These are phyloP conservation scores for Platanus orientalis DNA, from an alignment of 164 flowering plant genomes.

Conservation along the genomic window DNA sequence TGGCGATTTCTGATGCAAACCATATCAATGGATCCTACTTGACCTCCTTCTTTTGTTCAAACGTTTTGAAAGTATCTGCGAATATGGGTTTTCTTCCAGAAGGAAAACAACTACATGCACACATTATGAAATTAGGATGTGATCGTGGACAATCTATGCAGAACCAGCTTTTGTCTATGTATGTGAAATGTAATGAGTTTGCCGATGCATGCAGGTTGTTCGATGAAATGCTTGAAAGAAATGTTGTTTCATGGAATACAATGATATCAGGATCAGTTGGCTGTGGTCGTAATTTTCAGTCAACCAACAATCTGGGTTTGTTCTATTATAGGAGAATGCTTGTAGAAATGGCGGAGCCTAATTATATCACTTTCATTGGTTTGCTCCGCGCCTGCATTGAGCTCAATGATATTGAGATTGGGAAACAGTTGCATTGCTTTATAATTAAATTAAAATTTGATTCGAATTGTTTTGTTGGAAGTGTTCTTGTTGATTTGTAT, in stretches of 20 bases:
- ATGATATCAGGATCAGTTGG: slow-evolving; percentile 37
- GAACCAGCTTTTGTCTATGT: slow-evolving; percentile 38
- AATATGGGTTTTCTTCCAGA: slow-evolving; percentile 24
- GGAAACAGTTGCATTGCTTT: slow-evolving; percentile 48
- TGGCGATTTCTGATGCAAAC: slow-evolving; percentile 6
- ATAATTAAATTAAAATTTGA: slow-evolving; percentile 34
- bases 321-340: slow-evolving; percentile 50
- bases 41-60: slow-evolving; percentile 21
- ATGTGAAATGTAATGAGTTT: slow-evolving; percentile 34
- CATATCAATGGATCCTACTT: slow-evolving; percentile 13
- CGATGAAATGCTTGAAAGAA: slow-evolving; percentile 51
- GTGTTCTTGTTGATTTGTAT: slow-evolving; percentile 48
- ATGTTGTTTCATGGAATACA: slow-evolving; percentile 55
- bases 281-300: not conserved
- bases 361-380: slow-evolving; percentile 42
- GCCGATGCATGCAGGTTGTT: slow-evolving; percentile 37
- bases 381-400: slow-evolving; percentile 34
- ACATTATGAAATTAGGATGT: slow-evolving; percentile 30
- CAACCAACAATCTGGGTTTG: slow-evolving; percentile 21
- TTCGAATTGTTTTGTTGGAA: slow-evolving; percentile 34
- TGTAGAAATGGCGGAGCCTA: slow-evolving; percentile 33
- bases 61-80: slow-evolving; percentile 33
- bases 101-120: slow-evolving; percentile 44
- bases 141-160: slow-evolving; percentile 22
- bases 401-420: slow-evolving; percentile 24